Conservation (phyloP, 208 protist genomes). For the Acanthamoeba royreba region DNA sequence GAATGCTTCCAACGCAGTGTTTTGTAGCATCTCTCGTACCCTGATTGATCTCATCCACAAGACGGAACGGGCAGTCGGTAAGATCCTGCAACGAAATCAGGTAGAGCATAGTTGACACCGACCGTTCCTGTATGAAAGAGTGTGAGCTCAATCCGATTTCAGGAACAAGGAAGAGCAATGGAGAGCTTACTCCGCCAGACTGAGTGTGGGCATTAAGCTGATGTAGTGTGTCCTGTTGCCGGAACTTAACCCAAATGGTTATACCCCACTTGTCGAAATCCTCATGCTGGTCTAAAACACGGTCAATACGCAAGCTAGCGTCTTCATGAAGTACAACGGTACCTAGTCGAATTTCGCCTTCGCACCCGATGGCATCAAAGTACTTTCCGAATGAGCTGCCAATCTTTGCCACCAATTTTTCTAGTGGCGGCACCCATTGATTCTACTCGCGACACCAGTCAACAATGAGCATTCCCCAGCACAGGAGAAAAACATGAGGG, state of each 20-base stretch:
- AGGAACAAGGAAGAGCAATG: not conserved
- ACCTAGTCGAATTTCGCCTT: conserved; percentile 59
- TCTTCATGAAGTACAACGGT: not conserved
- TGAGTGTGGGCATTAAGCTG: conserved; percentile 57
- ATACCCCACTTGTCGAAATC: conserved; percentile 69
- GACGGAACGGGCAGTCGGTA: conserved; percentile 81
- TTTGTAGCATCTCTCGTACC: not conserved
- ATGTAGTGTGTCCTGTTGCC: conserved; percentile 51
- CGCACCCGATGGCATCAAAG: conserved; percentile 61
- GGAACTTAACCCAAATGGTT: conserved; percentile 67
- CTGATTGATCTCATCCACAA: conserved; percentile 90
- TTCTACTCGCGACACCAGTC: not conserved
- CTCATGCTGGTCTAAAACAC: not conserved
- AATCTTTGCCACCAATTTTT: conserved; percentile 45
- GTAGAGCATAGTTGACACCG: conserved; percentile 85
- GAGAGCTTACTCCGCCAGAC: conserved; percentile 56
- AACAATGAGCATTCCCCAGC: too few relatives aligned
- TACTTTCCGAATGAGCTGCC: conserved; percentile 54
- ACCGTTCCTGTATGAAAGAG: conserved; percentile 62
- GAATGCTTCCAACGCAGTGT: not conserved
- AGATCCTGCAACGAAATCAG: conserved; percentile 83
- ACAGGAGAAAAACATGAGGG: not conserved
- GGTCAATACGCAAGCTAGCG: not conserved
- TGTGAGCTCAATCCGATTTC: not conserved
- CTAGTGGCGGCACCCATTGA: conserved; percentile 46